Evolutionary conservation across 768 basidiomycete genomes (phyloP).

Genomic region (Rhizopogon vesiculosus): DNA sequence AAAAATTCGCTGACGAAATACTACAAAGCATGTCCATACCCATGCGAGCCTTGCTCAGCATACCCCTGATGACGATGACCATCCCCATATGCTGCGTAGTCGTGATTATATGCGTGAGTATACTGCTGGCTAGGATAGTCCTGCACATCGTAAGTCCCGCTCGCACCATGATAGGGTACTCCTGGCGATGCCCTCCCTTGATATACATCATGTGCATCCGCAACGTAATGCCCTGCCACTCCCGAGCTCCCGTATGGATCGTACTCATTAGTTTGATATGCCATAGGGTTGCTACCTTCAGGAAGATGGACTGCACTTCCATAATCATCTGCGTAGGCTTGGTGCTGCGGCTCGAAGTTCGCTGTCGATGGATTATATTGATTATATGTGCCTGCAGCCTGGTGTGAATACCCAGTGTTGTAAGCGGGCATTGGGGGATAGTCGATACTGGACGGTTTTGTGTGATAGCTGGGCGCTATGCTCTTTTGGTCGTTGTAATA

Average conservation of each 20-base stretch:
- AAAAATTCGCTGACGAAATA: constrained; percentile 1
- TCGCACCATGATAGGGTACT: constrained; percentile 26
- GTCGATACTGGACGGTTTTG: constrained; percentile 39
- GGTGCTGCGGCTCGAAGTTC: constrained; percentile 43
- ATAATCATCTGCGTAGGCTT: constrained; percentile 62
- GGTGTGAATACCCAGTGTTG: constrained; percentile 58
- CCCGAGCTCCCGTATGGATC: constrained; percentile 15
- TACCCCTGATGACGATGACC: constrained; percentile 26
- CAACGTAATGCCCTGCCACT: constrained; percentile 26
- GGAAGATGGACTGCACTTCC: constrained; percentile 61
- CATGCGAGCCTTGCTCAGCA: constrained; percentile 21
- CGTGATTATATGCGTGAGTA: constrained; percentile 19
- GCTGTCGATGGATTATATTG: constrained; percentile 58
- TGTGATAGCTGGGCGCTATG: constrained; percentile 29
- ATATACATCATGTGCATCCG: constrained; percentile 53
- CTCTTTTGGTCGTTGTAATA: constrained; percentile 54
- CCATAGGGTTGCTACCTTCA: constrained; percentile 53
- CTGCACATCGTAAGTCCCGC: constrained; percentile 35
- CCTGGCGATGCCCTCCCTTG: constrained; percentile 41
- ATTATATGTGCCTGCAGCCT: constrained; percentile 43
- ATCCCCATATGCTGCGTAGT: constrained; percentile 25
- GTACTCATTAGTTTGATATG: constrained; percentile 30
- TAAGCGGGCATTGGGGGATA: constrained; percentile 77
- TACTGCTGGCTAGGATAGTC: constrained; percentile 29
- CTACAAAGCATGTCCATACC: constrained; percentile 30